phyloP scores from a whole-genome alignment of 2,329 filamentous ascomycete genomes.

The Fusarium haematococcum region DNA sequence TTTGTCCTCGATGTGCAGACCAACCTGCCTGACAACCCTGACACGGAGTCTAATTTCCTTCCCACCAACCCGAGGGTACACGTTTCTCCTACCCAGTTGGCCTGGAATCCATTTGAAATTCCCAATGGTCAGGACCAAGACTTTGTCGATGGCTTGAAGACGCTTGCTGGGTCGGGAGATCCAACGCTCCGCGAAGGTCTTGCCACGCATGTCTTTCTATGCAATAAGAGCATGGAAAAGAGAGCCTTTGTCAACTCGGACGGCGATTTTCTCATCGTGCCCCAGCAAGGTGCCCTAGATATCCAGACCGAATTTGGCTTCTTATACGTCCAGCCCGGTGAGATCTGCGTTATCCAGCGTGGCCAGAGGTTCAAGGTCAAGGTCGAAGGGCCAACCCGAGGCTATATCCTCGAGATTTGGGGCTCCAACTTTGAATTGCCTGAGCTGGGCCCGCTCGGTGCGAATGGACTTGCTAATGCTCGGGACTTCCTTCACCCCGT shows the following conservation, averaged over 20 bases:
- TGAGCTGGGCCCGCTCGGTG: constrained; percentile 75
- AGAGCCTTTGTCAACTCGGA: constrained; percentile 67
- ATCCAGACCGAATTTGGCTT: constrained; percentile 76
- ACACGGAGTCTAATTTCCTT: constrained; percentile 28
- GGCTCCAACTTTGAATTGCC: constrained; percentile 73
- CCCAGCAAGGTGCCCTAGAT: constrained; percentile 73
- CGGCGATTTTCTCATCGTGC: constrained; percentile 74
- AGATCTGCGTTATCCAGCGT: constrained; percentile 73
- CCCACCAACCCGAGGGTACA: constrained; percentile 31
- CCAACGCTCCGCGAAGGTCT: constrained; percentile 60
- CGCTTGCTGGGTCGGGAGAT: constrained; percentile 60
- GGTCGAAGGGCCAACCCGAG: constrained; percentile 67
- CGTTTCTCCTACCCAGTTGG: constrained; percentile 29
- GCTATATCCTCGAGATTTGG: constrained; percentile 76
- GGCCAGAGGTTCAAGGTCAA: constrained; percentile 62
- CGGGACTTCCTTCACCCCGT: constrained; percentile 73
- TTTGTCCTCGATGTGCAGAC: not conserved
- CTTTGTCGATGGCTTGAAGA: constrained; percentile 60
- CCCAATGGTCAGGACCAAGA: constrained; percentile 48
- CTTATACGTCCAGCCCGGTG: constrained; percentile 72
- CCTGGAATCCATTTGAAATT: constrained; percentile 27
- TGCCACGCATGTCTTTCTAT: constrained; percentile 59
- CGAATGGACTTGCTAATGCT: constrained; percentile 72
- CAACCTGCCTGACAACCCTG: constrained; percentile 8
- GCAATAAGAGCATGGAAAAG: constrained; percentile 58